phyloP scores from a whole-genome alignment of 768 basidiomycete species.

The Phlebiopsis gigantea region DNA sequence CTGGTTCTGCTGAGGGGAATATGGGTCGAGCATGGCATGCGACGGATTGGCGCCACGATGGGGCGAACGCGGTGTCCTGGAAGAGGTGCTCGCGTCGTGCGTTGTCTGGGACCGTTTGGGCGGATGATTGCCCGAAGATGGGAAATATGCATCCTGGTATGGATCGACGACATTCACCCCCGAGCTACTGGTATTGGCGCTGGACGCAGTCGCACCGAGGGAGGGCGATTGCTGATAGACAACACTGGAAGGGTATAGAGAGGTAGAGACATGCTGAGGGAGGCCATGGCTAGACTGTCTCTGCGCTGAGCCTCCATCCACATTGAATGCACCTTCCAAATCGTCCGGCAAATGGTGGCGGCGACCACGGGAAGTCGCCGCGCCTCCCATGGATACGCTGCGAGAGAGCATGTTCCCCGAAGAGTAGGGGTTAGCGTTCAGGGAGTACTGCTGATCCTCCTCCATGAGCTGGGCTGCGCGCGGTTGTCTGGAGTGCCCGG shows the following conservation, averaged over 20 bases:
- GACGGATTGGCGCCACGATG: slow-evolving; percentile 48
- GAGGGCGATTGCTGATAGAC: slow-evolving; percentile 49
- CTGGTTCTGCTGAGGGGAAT: slow-evolving; percentile 59
- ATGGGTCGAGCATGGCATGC: slow-evolving; percentile 59
- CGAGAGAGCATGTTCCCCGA: slow-evolving; percentile 50
- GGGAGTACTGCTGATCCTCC: slow-evolving; percentile 44
- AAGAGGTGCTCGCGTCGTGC: slow-evolving; percentile 45
- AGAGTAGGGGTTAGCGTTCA: slow-evolving; percentile 44
- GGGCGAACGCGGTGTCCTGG: slow-evolving; percentile 55
- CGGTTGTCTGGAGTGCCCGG: slow-evolving; percentile 45
- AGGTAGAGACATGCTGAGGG: slow-evolving; percentile 25
- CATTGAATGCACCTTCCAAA: slow-evolving; percentile 49
- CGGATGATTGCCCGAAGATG: slow-evolving; percentile 39
- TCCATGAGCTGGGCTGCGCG: slow-evolving; percentile 65
- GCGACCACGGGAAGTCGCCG: slow-evolving; percentile 41
- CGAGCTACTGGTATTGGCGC: slow-evolving; percentile 25
- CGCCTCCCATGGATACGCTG: slow-evolving; percentile 60
- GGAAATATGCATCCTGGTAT: slow-evolving; percentile 60
- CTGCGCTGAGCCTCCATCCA: slow-evolving; percentile 32
- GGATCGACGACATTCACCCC: slow-evolving; percentile 40
- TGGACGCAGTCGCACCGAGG: slow-evolving; percentile 20
- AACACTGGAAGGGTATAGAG: slow-evolving; percentile 56
- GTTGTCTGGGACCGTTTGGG: slow-evolving; percentile 53
- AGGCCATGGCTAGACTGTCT: slow-evolving; percentile 28
- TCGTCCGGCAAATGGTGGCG: slow-evolving; percentile 70